These are phyloP conservation scores for Penicillium alfredii DNA, from an alignment of 495 filamentous ascomycete genomes.

Conservation along the genomic window DNA sequence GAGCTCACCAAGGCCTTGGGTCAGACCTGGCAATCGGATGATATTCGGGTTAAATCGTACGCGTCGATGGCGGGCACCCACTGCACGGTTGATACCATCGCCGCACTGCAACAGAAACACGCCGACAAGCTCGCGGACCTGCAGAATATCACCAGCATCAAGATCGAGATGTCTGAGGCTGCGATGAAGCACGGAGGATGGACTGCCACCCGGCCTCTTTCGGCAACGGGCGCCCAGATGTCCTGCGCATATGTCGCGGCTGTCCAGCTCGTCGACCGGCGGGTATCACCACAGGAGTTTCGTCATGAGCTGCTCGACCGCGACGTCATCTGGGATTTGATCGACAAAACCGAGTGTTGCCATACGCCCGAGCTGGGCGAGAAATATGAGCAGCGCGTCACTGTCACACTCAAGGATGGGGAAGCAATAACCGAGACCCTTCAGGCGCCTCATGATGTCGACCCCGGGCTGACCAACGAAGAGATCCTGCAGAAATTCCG, in stretches of 20 bases:
- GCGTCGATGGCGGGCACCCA: conserved; percentile 34
- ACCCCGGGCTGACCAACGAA: conserved; percentile 25
- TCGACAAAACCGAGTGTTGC: conserved; percentile 33
- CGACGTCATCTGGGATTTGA: conserved; percentile 32
- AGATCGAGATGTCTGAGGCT: conserved; percentile 24
- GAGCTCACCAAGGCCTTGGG: conserved; percentile 33
- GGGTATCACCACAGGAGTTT: conserved; percentile 33
- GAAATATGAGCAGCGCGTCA: conserved; percentile 8
- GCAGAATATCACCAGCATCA: conserved; percentile 18
- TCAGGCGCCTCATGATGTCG: neutral
- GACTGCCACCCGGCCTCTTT: conserved; percentile 30
- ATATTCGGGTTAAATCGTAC: conserved; percentile 37
- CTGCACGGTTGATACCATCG: conserved; percentile 26
- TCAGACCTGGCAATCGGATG: conserved; percentile 30
- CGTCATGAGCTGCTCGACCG: conserved; percentile 26
- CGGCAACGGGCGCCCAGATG: conserved; percentile 40
- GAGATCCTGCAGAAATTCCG: conserved; percentile 33
- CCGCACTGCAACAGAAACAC: conserved; percentile 18
- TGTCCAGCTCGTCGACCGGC: conserved; percentile 32
- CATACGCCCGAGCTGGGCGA: conserved; percentile 15
- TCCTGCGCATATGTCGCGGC: conserved; percentile 36
- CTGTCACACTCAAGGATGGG: conserved; percentile 20
- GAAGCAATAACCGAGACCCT: conserved; percentile 15
- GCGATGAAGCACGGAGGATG: conserved; percentile 36
- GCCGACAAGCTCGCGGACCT: conserved; percentile 14